Percentiles rank a stretch among this genome's conserved stretches.
Conservation (phyloP, 345 rosid species). For the Reutealis trisperma region DNA sequence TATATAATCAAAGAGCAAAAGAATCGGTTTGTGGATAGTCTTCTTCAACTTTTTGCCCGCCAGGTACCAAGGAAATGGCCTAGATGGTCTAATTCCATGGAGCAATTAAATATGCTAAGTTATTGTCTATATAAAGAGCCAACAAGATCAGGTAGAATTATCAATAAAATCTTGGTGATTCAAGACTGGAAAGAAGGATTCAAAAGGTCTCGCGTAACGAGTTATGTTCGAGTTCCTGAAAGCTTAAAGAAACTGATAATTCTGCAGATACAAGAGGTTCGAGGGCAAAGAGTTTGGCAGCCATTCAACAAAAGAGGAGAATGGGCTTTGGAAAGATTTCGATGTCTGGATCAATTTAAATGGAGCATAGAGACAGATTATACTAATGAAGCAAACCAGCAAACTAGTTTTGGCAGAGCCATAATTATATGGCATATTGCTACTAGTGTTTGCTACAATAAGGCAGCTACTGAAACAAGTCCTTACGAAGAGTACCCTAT, state of each 20-base stretch:
- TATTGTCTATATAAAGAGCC: conserved; percentile 6
- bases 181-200: neutral
- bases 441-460: conserved; percentile 12
- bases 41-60: conserved; percentile 3
- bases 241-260: neutral
- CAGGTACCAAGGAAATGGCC: neutral
- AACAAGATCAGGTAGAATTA: neutral
- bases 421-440: conserved; percentile 35
- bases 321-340: neutral
- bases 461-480: neutral
- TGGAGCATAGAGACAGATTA: conserved; percentile 24
- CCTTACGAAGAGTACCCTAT: rapidly evolving
- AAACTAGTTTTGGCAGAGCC: conserved; percentile 23
- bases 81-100: conserved; percentile 8
- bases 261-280: conserved; percentile 2
- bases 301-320: conserved; percentile 25
- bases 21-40: neutral
- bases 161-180: neutral
- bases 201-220: neutral
- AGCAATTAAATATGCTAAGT: conserved; percentile 3
- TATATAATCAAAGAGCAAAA: neutral
- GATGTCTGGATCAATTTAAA: neutral
- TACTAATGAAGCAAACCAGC: conserved; percentile 14
- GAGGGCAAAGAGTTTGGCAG: conserved; percentile 14
- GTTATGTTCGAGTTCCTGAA: neutral